These are phyloP conservation scores for Fusarium udum DNA, from an alignment of 2,329 filamentous ascomycete species.

Conservation along the genomic window DNA sequence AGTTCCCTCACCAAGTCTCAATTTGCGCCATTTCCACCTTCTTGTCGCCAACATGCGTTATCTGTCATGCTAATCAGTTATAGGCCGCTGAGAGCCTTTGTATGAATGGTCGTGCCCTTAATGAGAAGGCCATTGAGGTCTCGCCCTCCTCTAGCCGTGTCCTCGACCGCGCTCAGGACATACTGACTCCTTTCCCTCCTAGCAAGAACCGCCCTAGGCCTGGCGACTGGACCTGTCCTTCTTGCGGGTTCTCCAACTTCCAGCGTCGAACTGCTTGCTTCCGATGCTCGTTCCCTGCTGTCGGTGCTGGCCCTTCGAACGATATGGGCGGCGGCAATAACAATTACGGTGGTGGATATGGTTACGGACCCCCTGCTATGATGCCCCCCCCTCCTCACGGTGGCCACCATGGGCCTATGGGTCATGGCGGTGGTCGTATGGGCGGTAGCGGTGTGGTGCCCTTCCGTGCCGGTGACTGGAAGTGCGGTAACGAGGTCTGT, in stretches of 20 bases:
- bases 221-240: constrained; percentile 98
- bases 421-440: constrained; percentile 73
- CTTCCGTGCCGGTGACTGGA: constrained; percentile 99
- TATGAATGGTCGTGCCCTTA: constrained; percentile 98
- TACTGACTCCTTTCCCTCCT: constrained; percentile 95
- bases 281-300: constrained; percentile 98
- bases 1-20: background rate
- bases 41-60: background rate
- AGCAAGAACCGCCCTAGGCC: constrained; percentile 98
- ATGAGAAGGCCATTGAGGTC: constrained; percentile 99
- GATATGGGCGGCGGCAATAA: constrained; percentile 75
- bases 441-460: constrained; percentile 88
- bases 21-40: background rate
- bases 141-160: constrained; percentile 97
- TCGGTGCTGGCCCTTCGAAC: constrained; percentile 76
- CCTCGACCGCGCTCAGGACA: constrained; percentile 92
- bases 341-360: constrained; percentile 61
- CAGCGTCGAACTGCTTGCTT: constrained; percentile 98
- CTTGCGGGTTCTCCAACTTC: constrained; percentile 99
- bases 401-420: constrained; percentile 66
- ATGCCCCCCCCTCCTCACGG: constrained; percentile 80
- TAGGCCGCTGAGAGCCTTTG: constrained; percentile 96
- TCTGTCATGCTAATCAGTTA: constrained; percentile 18
- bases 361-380: constrained; percentile 78
- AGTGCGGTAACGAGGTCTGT: constrained; percentile 96